Base-by-base conservation (phyloP, 2,329 filamentous ascomycete genomes). In the Aspergillus hiratsukae region DNA sequence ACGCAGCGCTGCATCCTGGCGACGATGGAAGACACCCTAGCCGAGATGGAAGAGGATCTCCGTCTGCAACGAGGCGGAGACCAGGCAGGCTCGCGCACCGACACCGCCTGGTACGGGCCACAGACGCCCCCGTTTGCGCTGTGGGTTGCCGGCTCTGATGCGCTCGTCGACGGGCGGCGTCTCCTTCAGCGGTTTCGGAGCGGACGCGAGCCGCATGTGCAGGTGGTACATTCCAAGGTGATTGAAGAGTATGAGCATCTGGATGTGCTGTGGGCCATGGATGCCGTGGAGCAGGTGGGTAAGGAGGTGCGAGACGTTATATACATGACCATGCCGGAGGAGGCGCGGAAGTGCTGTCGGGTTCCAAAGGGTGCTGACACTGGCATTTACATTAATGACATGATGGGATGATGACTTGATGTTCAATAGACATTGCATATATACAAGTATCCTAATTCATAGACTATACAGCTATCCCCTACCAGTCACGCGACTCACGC, bases 261-360 rank as follows among this genome's bases (percentile, higher is more conserved):
- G 4, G 93, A 97, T 74, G 90, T 97, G 1, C 85, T 97, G 40
- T 97, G 93, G 93, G 91, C 92, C 0, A 90, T 97, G 80, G 91
- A 97, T 68, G 85, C 86, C 0, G 84, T 91, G 17, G 87, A 93
- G 49, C 84, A 93, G 70, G 89, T 97, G 0, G 94, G 92, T 4
- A 81, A 78, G 55, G 92, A 96, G 75, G 78, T 97, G 0, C 82
- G 86, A 29, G 87, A 93, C 66, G 87, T 95, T 14, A 73, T 97
- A 11, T 97, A 92, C 92, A 86, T 86, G 72, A 96, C 90, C 1
- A 79, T 81, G 54, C 72, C 79, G 3, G 72, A 76, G 21, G 75
- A 78, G 78, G 85, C 76, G 37, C 84, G 84, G 52, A 77, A 78
- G 10, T 54, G 74, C 23, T 93, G 88, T 66, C 80, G 85, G 27